Conservation (phyloP, 2,329 filamentous ascomycete species). For the Raffaelea arxii region DNA sequence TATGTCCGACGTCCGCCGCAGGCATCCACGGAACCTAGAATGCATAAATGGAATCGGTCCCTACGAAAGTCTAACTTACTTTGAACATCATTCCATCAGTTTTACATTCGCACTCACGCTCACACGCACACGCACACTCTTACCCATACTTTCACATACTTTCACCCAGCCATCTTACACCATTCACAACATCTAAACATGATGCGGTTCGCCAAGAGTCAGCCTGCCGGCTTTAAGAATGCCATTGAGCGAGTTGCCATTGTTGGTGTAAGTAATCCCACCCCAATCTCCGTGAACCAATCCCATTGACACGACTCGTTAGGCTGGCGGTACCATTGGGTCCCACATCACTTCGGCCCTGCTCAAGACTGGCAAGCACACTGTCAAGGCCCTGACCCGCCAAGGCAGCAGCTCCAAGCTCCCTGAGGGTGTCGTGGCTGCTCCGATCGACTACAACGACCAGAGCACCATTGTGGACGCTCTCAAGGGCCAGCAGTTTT, state of each 20-base stretch:
- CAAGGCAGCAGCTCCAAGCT: constrained; percentile 22
- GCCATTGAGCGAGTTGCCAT: constrained; percentile 16
- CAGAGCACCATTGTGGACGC: constrained; percentile 34
- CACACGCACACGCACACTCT: no score
- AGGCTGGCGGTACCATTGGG: constrained; percentile 34
- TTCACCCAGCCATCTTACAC: no score
- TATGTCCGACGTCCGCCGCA: no score
- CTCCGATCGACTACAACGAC: constrained; percentile 34
- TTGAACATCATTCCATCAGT: no score
- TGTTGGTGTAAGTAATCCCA: constrained; percentile 17
- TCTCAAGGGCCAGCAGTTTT: constrained; percentile 41
- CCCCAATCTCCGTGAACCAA: no score
- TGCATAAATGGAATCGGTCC: no score
- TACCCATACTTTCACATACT: no score
- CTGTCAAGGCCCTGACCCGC: constrained; percentile 41
- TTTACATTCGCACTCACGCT: no score
- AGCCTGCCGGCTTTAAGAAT: constrained; percentile 18
- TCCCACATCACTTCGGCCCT: constrained; percentile 28
- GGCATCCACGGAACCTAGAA: no score
- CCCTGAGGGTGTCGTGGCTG: constrained; percentile 32
- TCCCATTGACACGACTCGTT: not conserved
- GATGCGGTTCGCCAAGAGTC: constrained; percentile 18
- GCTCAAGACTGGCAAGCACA: constrained; percentile 36
- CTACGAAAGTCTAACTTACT: no score
- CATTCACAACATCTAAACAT: no score